Conservation (phyloP, 179 eudicot genomes). For the Gypsophila paniculata region DNA sequence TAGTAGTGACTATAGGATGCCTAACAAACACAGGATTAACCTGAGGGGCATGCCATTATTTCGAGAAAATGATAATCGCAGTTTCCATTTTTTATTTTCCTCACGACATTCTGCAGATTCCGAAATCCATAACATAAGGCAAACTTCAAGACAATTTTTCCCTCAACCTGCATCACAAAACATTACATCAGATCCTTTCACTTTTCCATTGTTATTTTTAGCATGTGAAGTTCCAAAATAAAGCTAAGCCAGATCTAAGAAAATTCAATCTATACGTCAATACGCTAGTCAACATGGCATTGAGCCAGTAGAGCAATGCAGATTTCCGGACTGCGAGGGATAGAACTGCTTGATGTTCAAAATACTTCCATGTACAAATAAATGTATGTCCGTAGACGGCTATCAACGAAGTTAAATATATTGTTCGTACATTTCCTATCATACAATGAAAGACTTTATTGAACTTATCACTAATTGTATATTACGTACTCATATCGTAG, state of each 20-base stretch:
- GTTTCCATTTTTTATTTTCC: conserved; percentile 75
- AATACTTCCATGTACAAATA: neutral
- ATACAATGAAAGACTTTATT: too few relatives aligned
- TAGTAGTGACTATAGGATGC: neutral
- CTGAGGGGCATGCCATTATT: conserved; percentile 99
- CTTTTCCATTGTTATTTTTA: neutral
- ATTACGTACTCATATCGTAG: too few relatives aligned
- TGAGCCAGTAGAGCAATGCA: neutral
- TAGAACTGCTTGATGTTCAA: neutral
- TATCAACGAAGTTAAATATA: neutral
- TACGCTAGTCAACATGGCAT: neutral
- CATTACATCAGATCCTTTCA: conserved; percentile 2
- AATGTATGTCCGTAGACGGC: neutral
- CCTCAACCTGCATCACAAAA: conserved; percentile 58
- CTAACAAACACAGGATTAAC: conserved; percentile 29
- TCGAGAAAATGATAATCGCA: conserved; percentile 87
- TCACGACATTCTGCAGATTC: conserved; percentile 80
- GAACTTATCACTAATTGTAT: too few relatives aligned
- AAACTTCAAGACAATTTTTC: conserved; percentile 73
- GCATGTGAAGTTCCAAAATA: neutral
- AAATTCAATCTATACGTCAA: neutral
- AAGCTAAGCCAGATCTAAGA: neutral
- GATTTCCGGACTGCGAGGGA: neutral
- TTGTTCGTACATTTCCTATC: too few relatives aligned
- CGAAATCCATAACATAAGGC: conserved; percentile 94